Evolutionary conservation across 2,329 filamentous ascomycete species (phyloP).

Genomic region (Lasiodiplodia sp.): DNA sequence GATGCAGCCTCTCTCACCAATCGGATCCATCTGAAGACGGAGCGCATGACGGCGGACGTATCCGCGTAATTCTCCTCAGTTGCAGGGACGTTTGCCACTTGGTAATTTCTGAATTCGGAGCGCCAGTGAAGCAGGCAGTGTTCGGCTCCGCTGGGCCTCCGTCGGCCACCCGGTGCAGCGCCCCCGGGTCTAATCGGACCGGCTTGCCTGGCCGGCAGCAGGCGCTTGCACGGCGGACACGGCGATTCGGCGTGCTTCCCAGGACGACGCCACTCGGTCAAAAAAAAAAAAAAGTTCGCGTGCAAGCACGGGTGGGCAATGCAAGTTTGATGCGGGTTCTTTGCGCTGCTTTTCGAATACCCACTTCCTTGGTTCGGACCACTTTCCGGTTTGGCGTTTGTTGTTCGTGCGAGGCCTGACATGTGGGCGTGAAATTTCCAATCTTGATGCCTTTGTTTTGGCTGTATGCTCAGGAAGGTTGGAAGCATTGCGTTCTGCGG

Average conservation of each 20-base stretch:
- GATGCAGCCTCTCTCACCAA: constrained; percentile 70
- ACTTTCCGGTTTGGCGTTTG: constrained; percentile 30
- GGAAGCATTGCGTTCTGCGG: constrained; percentile 26
- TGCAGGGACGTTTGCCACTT: constrained; percentile 14
- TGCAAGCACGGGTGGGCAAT: constrained; percentile 20
- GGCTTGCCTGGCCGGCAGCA: neutral
- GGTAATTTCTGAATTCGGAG: constrained; percentile 22
- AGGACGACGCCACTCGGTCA: neutral
- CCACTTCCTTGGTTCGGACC: constrained; percentile 30
- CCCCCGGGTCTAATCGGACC: constrained; percentile 15
- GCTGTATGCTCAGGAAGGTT: constrained; percentile 26
- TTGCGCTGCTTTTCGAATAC: constrained; percentile 30
- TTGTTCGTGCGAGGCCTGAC: constrained; percentile 14
- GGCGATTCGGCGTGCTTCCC: constrained; percentile 1
- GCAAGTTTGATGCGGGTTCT: constrained; percentile 30
- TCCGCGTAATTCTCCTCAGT: constrained; percentile 12
- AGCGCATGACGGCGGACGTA: neutral
- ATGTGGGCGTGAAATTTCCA: constrained; percentile 12
- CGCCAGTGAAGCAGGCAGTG: constrained; percentile 5
- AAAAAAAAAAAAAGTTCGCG: neutral
- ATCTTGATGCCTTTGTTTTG: constrained; percentile 27
- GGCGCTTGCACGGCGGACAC: neutral
- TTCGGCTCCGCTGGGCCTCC: constrained; percentile 7
- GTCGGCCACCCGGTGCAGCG: constrained; percentile 5
- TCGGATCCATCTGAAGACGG: constrained; percentile 27